Evolutionary conservation across 2,329 filamentous ascomycete species (phyloP).

Genomic region (Chaetomiaceae sp.): DNA sequence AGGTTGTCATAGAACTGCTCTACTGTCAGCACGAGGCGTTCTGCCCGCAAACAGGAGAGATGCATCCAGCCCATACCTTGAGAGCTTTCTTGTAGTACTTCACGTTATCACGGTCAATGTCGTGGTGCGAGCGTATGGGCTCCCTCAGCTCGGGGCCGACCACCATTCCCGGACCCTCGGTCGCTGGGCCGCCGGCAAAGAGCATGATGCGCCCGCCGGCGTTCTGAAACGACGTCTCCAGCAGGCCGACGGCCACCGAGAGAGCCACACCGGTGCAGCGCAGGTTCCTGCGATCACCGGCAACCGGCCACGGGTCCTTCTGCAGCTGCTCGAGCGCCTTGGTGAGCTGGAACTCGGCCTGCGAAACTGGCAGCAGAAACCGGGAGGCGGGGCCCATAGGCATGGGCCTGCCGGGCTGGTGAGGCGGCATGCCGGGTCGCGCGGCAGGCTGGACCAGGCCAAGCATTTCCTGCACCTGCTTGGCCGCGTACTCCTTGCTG

Average conservation of each 20-base stretch:
- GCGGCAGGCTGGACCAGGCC: conserved; percentile 67
- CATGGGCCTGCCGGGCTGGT: conserved; percentile 66
- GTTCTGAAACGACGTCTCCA: conserved; percentile 95
- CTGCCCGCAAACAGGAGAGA: too few species aligned
- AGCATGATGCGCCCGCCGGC: conserved; percentile 94
- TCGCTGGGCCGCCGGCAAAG: conserved; percentile 89
- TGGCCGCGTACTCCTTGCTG: conserved; percentile 95
- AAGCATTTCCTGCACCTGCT: conserved; percentile 99
- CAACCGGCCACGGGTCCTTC: conserved; percentile 95
- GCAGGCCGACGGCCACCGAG: conserved; percentile 83
- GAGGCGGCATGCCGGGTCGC: conserved; percentile 67
- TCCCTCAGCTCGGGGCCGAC: conserved; percentile 93
- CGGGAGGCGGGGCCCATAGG: conserved; percentile 76
- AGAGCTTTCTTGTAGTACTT: conserved; percentile 99
- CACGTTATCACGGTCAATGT: conserved; percentile 97
- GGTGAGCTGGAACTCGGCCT: conserved; percentile 95
- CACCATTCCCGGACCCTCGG: conserved; percentile 93
- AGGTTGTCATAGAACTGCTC: conserved; percentile 84
- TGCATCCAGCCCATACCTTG: conserved; percentile 60
- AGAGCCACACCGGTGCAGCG: conserved; percentile 95
- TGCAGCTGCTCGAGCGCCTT: conserved; percentile 93
- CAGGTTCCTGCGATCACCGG: conserved; percentile 82
- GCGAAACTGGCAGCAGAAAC: conserved; percentile 88
- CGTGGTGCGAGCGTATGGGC: conserved; percentile 95
- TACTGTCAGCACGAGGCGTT: conserved; percentile 30